Evolutionary conservation across 2,329 filamentous ascomycete genomes (phyloP), one percentile per base, ranked within the genome.

Genomic region (Diaporthe velutina): DNA sequence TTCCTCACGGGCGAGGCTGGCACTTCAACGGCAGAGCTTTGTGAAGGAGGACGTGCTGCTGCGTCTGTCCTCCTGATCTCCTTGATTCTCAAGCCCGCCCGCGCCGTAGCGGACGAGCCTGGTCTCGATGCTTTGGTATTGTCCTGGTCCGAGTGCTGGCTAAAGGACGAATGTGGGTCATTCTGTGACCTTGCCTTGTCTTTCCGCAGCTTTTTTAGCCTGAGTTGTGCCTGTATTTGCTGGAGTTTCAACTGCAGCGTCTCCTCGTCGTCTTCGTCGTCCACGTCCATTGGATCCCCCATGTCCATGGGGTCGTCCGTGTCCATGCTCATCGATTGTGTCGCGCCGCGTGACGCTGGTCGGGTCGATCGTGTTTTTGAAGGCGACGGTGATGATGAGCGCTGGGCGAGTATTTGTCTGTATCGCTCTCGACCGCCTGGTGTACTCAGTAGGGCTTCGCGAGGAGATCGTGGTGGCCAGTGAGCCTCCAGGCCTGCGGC

Each of bases 181-280:
- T 66, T 52, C 22, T 71, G 60, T 10, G 73, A 50, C 50, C 73
- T 70, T 4, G 87, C 84, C 80, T 88, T 90, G 82, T 90, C 84
- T 80, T 92, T 93, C 82, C 97, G 94, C 19, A 98, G 85, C 80
- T 93, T 95, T 83, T 98, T 98, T 77, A 98, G 84, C 83, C 93
- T 97, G 70, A 98, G 85, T 75, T 93, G 93, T 9, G 96, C 95
- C 83, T 98, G 93, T 74, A 99, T 98, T 73, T 94, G 95, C 77
- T 96, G 92, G 7, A 98, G 86, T 82, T 98, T 93, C 76, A 99
- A 86, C 80, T 97, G 91, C 45, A 98, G 85, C 1, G 92, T 97
- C 86, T 98, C 96, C 83, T 98, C 96, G 78, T 98, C 96, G 9
- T 97, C 93, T 6, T 94, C 93, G 0, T 93, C 82, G 77, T 84